phyloP scores from a whole-genome alignment of 140 eudicot genomes.

The Ambrosia hybrid region DNA sequence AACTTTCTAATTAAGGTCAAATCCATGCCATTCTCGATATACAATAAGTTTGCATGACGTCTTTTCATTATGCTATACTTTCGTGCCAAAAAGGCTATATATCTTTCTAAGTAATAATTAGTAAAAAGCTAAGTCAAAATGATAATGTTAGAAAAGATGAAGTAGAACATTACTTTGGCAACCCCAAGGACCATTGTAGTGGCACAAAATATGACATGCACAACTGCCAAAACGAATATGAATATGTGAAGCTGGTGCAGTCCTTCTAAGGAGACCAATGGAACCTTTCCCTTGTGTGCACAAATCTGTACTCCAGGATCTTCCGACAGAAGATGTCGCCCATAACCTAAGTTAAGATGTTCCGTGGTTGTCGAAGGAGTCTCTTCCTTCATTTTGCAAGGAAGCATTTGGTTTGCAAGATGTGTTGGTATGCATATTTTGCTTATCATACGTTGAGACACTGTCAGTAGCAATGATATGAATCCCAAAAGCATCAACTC shows the following conservation, averaged over 20 bases:
- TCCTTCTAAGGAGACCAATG: slow-evolving; percentile 75
- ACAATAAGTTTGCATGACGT: neutral
- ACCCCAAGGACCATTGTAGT: slow-evolving; percentile 88
- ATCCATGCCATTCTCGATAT: neutral
- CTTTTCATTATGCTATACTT: neutral
- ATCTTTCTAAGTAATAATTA: too few species aligned
- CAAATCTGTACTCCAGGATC: slow-evolving; percentile 36
- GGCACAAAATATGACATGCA: slow-evolving; percentile 81
- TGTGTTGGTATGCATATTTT: slow-evolving; percentile 66
- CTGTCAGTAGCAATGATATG: slow-evolving; percentile 82
- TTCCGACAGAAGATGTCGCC: slow-evolving; percentile 60
- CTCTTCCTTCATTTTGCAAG: slow-evolving; percentile 53
- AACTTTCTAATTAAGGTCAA: too few species aligned
- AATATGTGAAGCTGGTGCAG: slow-evolving; percentile 89
- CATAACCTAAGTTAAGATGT: neutral
- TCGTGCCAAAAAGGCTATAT: neutral
- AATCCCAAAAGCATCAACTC: slow-evolving; percentile 95
- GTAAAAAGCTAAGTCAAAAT: neutral
- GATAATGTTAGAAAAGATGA: neutral
- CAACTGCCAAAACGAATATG: slow-evolving; percentile 79
- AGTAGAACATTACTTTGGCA: slow-evolving; percentile 43
- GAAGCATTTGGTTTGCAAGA: slow-evolving; percentile 74
- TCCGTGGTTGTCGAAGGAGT: neutral
- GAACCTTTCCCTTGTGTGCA: slow-evolving; percentile 53
- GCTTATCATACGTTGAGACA: slow-evolving; percentile 65